Evolutionary conservation across 306 rosid genomes (phyloP).

Genomic region (Quercus alba): DNA sequence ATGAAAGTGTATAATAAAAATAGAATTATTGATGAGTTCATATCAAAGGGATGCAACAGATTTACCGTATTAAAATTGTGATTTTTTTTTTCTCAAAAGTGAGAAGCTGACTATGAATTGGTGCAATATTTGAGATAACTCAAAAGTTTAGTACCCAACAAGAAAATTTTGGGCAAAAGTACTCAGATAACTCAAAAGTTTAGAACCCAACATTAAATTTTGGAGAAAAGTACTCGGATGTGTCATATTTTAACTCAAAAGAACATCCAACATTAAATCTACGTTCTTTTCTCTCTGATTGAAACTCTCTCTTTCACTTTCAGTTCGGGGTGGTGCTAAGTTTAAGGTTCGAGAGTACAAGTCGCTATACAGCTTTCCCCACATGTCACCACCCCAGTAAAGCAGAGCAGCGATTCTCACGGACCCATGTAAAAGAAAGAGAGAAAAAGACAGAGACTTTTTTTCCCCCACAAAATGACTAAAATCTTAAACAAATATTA

Average conservation of each 20-base stretch:
- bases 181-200: not conserved
- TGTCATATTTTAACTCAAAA: not conserved
- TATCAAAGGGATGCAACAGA: too few species aligned
- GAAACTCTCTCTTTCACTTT: constrained; percentile 15
- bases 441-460: not conserved
- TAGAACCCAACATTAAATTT: not conserved
- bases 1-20: too few species aligned
- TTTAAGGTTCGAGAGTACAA: constrained; percentile 55
- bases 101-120: too few species aligned
- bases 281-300: not conserved
- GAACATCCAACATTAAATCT: not conserved
- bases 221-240: not conserved
- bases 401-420: constrained; percentile 22
- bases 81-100: too few species aligned
- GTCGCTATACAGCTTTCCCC: constrained; percentile 41
- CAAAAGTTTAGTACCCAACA: not conserved
- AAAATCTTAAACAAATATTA: not conserved
- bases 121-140: too few species aligned
- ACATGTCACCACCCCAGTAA: constrained; percentile 31
- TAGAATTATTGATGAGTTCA: too few species aligned
- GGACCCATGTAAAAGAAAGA: constrained; percentile 15
- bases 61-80: too few species aligned
- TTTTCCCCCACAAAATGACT: too few species aligned
- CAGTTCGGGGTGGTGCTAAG: not conserved
- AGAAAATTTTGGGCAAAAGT: not conserved